These are phyloP conservation scores for Aureobasidium sp. DNA, from an alignment of 2,329 filamentous ascomycete genomes.

Conservation along the genomic window DNA sequence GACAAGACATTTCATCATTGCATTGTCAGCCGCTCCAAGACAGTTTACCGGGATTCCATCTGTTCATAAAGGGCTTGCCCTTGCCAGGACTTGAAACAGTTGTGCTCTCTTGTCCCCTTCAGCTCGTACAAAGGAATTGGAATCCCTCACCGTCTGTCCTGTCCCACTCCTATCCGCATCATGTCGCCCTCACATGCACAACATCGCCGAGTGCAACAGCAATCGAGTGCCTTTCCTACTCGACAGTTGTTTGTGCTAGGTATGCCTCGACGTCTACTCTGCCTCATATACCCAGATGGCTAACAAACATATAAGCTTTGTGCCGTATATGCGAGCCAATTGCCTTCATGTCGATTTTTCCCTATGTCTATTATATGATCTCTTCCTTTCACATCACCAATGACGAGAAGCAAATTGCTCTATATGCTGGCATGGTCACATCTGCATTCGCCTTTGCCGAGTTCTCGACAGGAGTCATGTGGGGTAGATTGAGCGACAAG, in stretches of 20 bases:
- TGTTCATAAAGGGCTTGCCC: constrained; percentile 7
- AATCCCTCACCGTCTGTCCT: not conserved
- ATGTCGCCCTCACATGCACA: constrained; percentile 13
- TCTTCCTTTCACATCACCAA: constrained; percentile 80
- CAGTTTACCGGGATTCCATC: not conserved
- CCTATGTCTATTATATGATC: constrained; percentile 98
- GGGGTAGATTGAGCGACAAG: constrained; percentile 86
- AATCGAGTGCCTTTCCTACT: constrained; percentile 44
- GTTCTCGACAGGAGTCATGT: constrained; percentile 85
- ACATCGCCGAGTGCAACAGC: constrained; percentile 15
- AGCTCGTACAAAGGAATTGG: constrained; percentile 8
- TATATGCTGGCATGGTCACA: constrained; percentile 93
- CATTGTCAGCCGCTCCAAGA: constrained; percentile 11
- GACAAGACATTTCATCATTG: constrained; percentile 11
- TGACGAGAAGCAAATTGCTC: constrained; percentile 70
- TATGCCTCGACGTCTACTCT: constrained; percentile 28
- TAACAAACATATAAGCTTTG: constrained; percentile 51
- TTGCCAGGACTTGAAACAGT: constrained; percentile 14
- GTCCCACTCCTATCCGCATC: not conserved
- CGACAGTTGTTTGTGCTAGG: constrained; percentile 52
- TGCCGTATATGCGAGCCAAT: constrained; percentile 98
- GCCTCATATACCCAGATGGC: not conserved
- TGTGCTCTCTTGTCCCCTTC: constrained; percentile 4
- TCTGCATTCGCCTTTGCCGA: constrained; percentile 95
- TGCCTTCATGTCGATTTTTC: constrained; percentile 99